These are phyloP conservation scores for Penicillium glabrum DNA, from an alignment of 2,329 filamentous ascomycete species.

Conservation along the genomic window DNA sequence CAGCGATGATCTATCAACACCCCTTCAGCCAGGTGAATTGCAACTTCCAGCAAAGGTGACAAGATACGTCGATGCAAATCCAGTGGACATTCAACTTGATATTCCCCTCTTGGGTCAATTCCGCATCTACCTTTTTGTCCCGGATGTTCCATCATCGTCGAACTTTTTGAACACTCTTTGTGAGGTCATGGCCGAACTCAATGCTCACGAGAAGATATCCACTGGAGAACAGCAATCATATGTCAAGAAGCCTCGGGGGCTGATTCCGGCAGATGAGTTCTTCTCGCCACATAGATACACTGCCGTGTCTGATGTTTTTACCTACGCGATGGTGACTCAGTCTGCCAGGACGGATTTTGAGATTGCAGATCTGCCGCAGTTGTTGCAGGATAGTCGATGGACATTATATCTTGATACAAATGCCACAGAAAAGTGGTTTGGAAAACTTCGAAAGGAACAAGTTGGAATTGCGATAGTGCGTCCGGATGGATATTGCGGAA, in stretches of 20 bases:
- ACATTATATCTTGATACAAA: slow-evolving; percentile 68
- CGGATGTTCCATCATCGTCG: slow-evolving; percentile 57
- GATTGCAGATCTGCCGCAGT: slow-evolving; percentile 61
- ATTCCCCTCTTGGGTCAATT: slow-evolving; percentile 78
- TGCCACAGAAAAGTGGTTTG: slow-evolving; percentile 67
- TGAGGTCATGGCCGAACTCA: slow-evolving; percentile 45
- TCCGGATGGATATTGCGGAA: slow-evolving; percentile 73
- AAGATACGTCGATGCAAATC: slow-evolving; percentile 74
- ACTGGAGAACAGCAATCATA: slow-evolving; percentile 63
- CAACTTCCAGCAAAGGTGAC: slow-evolving; percentile 70
- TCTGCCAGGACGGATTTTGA: slow-evolving; percentile 65
- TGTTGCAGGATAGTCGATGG: slow-evolving; percentile 67
- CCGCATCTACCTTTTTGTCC: slow-evolving; percentile 69
- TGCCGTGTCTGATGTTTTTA: slow-evolving; percentile 66
- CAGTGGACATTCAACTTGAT: slow-evolving; percentile 73
- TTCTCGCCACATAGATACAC: slow-evolving; percentile 68
- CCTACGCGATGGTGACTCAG: slow-evolving; percentile 66
- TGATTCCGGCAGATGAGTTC: slow-evolving; percentile 64
- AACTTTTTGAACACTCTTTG: slow-evolving; percentile 63
- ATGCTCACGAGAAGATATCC: slow-evolving; percentile 60
- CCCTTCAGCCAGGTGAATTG: slow-evolving; percentile 44
- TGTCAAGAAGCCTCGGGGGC: slow-evolving; percentile 55
- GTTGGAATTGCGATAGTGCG: slow-evolving; percentile 67
- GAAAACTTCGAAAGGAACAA: slow-evolving; percentile 55
- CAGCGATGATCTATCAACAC: slow-evolving; percentile 22